Percentiles rank a stretch among this genome's conserved stretches.
Conservation (phyloP, 2,329 filamentous ascomycete species). For the Monosporascus sp. region DNA sequence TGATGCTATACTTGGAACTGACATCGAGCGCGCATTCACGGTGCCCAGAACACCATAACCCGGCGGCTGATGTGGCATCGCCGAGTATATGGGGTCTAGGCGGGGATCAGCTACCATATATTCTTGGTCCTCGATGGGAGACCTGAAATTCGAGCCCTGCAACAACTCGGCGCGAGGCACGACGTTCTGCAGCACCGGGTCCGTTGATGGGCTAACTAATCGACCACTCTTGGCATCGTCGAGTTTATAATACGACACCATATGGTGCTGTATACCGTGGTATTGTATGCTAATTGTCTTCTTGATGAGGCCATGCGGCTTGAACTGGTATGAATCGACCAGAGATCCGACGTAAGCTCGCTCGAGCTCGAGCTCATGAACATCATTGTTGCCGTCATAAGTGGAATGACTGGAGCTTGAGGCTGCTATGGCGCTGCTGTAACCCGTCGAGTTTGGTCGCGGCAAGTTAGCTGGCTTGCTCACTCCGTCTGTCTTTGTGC, state of each 20-base stretch:
- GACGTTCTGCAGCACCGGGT: slow-evolving; percentile 44
- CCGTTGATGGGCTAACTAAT: slow-evolving; percentile 54
- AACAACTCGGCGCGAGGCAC: slow-evolving; percentile 54
- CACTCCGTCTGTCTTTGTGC: slow-evolving; percentile 42
- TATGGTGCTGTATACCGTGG: slow-evolving; percentile 70
- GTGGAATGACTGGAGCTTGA: not conserved
- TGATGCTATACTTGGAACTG: slow-evolving; percentile 11
- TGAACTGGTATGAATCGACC: slow-evolving; percentile 87
- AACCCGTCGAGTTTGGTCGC: slow-evolving; percentile 17
- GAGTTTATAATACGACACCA: slow-evolving; percentile 84
- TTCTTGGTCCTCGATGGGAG: slow-evolving; percentile 53
- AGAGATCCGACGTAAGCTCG: slow-evolving; percentile 67
- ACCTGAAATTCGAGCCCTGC: slow-evolving; percentile 60
- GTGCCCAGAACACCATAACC: slow-evolving; percentile 3
- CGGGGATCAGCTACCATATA: slow-evolving; percentile 7
- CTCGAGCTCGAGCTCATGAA: slow-evolving; percentile 25
- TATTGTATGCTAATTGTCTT: slow-evolving; percentile 84
- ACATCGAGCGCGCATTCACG: slow-evolving; percentile 10
- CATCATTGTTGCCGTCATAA: slow-evolving; percentile 4
- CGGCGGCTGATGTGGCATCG: not conserved
- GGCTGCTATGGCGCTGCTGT: not conserved
- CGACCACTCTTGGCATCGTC: slow-evolving; percentile 66
- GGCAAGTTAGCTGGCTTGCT: slow-evolving; percentile 27
- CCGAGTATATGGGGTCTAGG: not conserved
- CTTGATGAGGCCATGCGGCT: slow-evolving; percentile 76